Evolutionary conservation across 2,329 filamentous ascomycete genomes (phyloP).

Genomic region (Domatiomyces catenatus): DNA sequence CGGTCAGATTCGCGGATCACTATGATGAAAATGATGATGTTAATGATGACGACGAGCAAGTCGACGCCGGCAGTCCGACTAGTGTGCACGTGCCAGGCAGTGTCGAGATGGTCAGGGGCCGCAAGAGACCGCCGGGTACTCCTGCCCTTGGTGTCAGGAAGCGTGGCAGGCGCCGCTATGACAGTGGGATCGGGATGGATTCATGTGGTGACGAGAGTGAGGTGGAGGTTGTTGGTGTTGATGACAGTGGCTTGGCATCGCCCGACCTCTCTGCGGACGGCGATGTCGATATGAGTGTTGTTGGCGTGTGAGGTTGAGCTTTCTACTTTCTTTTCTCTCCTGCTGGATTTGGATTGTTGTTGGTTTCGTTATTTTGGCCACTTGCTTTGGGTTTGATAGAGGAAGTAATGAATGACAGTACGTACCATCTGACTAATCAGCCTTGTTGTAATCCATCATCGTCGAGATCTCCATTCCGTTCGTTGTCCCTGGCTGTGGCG

Average conservation of each 20-base stretch:
- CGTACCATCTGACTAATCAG: no score
- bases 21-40: slow-evolving; percentile 1
- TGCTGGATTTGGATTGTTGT: background rate
- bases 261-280: slow-evolving; percentile 13
- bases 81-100: slow-evolving; percentile 8
- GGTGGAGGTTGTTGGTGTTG: slow-evolving; percentile 20
- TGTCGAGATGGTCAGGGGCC: slow-evolving; percentile 12
- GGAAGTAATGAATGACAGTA: no score
- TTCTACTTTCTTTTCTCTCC: background rate
- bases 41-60: background rate
- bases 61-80: background rate
- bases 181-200: slow-evolving; percentile 27
- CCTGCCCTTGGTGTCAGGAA: slow-evolving; percentile 6
- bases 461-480: no score
- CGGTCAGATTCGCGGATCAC: slow-evolving; percentile 23
- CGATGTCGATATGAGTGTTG: slow-evolving; percentile 5
- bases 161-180: slow-evolving; percentile 16
- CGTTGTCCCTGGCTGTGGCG: no score
- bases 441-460: no score
- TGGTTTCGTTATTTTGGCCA: background rate
- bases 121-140: slow-evolving; percentile 6
- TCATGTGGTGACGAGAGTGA: slow-evolving; percentile 13
- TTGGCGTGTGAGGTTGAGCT: background rate
- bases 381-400: no score
- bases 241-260: slow-evolving; percentile 11